Evolutionary conservation across 371 early-diverging fungal genomes (phyloP).

Genomic region (Mucor saturninus): DNA sequence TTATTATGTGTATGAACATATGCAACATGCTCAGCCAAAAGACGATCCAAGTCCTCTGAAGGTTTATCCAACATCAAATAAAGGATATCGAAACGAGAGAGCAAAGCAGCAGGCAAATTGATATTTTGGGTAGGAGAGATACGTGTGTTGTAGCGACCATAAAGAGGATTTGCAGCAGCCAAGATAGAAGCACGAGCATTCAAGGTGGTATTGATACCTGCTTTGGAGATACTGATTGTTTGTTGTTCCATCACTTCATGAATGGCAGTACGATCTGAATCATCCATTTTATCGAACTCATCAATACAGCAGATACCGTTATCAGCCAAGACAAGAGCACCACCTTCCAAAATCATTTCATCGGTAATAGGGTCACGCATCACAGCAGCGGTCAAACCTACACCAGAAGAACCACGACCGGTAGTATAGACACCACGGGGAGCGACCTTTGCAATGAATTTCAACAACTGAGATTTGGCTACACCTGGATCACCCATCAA

Average conservation of each 20-base stretch:
- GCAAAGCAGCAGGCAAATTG: slow-evolving; percentile 93
- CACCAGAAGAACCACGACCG: slow-evolving; percentile 92
- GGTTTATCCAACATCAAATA: slow-evolving; percentile 90
- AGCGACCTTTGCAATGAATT: slow-evolving; percentile 85
- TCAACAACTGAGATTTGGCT: slow-evolving; percentile 93
- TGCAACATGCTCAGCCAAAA: slow-evolving; percentile 89
- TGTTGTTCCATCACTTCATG: slow-evolving; percentile 99
- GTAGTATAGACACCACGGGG: slow-evolving; percentile 95
- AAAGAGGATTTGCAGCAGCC: slow-evolving; percentile 91
- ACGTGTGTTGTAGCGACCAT: slow-evolving; percentile 85
- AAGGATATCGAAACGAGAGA: slow-evolving; percentile 97
- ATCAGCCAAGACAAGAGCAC: slow-evolving; percentile 92
- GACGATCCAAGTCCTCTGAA: slow-evolving; percentile 72
- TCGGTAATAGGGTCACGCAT: slow-evolving; percentile 86
- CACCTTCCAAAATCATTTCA: slow-evolving; percentile 92
- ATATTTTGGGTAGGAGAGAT: slow-evolving; percentile 90
- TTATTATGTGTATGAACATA: slow-evolving; percentile 87
- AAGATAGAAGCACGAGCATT: slow-evolving; percentile 92
- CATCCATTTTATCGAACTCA: slow-evolving; percentile 95
- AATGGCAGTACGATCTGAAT: slow-evolving; percentile 87
- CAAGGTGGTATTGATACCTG: slow-evolving; percentile 92
- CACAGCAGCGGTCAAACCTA: slow-evolving; percentile 94
- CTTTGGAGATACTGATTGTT: slow-evolving; percentile 90
- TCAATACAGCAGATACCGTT: slow-evolving; percentile 95
- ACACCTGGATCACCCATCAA: slow-evolving; percentile 99